Conservation (phyloP, 495 filamentous ascomycete genomes). For the Penicillium verhagenii region DNA sequence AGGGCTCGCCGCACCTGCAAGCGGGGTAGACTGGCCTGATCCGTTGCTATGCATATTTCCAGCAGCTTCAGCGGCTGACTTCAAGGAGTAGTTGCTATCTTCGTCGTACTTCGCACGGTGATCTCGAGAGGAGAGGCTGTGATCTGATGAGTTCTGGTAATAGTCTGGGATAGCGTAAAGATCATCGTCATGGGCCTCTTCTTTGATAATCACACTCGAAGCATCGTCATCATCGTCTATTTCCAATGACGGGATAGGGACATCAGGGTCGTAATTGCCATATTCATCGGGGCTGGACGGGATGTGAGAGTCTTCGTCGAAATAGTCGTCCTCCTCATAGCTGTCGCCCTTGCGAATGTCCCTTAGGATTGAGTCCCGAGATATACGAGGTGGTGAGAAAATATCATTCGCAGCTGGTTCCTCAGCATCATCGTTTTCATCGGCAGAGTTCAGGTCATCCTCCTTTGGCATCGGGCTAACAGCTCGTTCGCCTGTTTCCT, state of each 20-base stretch:
- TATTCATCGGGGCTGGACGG: conserved; percentile 54
- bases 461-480: background rate
- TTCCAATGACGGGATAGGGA: conserved; percentile 76
- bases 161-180: conserved; percentile 66
- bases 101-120: conserved; percentile 44
- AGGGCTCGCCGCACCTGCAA: conserved; percentile 5
- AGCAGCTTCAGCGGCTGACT: conserved; percentile 32
- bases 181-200: conserved; percentile 61
- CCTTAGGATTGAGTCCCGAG: conserved; percentile 86
- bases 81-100: conserved; percentile 52
- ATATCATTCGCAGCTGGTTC: conserved; percentile 12
- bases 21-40: conserved; percentile 36
- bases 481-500: background rate
- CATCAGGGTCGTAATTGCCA: conserved; percentile 71
- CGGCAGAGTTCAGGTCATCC: background rate
- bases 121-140: conserved; percentile 46
- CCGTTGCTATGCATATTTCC: conserved; percentile 6
- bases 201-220: conserved; percentile 66
- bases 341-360: conserved; percentile 74
- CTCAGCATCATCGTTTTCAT: background rate
- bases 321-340: conserved; percentile 55
- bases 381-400: conserved; percentile 69
- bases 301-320: conserved; percentile 58
- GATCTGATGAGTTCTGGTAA: conserved; percentile 47
- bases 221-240: conserved; percentile 55